A percentile compares a stretch with the other conserved stretches of the same genome.
phyloP scores from a whole-genome alignment of 1,284 basidiomycete species.

The Mycosarcoma mackinlayi region DNA sequence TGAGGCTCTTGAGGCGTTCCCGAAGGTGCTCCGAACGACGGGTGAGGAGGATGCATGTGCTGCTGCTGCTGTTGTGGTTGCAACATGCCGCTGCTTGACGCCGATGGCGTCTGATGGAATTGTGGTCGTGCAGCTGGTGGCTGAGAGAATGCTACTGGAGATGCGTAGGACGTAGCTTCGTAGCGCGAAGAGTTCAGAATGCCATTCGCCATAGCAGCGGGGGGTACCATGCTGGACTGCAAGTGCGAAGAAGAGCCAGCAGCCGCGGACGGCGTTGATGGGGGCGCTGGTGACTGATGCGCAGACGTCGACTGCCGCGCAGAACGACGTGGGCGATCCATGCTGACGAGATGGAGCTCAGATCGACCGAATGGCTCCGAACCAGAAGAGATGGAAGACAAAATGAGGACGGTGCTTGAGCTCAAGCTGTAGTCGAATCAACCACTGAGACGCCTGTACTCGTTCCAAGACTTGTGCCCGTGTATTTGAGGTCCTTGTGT shows the following conservation, averaged over 20 bases:
- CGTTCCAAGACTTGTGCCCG: no score
- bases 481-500: background rate
- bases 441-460: no score
- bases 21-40: conserved; percentile 10
- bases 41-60: conserved; percentile 9
- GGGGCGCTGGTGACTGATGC: conserved; percentile 30
- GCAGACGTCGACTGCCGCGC: conserved; percentile 40
- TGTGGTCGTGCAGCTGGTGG: conserved; percentile 4
- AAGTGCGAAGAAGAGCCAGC: conserved; percentile 1
- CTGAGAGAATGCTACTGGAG: conserved; percentile 15
- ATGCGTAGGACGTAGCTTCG: conserved; percentile 23
- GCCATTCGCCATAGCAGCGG: conserved; percentile 33
- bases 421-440: no score
- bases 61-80: conserved; percentile 27
- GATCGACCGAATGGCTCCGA: no score
- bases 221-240: conserved; percentile 13
- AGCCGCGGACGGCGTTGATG: conserved; percentile 10
- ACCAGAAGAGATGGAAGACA: no score
- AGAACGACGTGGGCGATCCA: conserved; percentile 49
- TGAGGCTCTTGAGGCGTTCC: conserved; percentile 12
- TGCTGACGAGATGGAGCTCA: conserved; percentile 1
- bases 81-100: conserved; percentile 20
- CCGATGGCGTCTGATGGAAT: conserved; percentile 23
- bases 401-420: no score
- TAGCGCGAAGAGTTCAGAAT: conserved; percentile 25